Evolutionary conservation across 306 rosid species (phyloP), one percentile per base, ranked within the genome.

Genomic region (Astragalus glycyphyllos): DNA sequence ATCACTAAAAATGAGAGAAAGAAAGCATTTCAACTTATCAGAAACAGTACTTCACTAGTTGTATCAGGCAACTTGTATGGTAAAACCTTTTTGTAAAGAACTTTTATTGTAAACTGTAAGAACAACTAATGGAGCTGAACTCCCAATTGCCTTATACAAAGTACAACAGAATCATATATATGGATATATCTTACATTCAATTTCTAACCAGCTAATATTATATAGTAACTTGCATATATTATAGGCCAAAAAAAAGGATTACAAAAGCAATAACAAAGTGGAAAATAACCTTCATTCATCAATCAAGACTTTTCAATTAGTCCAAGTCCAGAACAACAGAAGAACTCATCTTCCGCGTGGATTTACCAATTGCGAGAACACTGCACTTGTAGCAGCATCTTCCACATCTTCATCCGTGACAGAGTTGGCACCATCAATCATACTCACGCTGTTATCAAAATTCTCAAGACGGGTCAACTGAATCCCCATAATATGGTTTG

Each of bases 341-440:
- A 68, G 44, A 69, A 70, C 82, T 90, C 88, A 93, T 83, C 98
- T 84, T 64, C 98, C 98, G 0, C 94, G 86, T 59, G 98, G 98
- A 81, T 93, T 85, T 46, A 93, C 98, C 42, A 93, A 86, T 82
- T 93, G 98, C 4, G 98, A 93, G 82, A 93, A 93, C 53, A 93
- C 98, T 23, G 96, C 92, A 83, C 96, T 93, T 38, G 98, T 90
- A 15, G 98, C 79, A 73, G 49, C 94, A 71, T 87, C 96, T 83
- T 90, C 93, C 9, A 75, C 65, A 29, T 90, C 98, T 6, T 86
- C 93, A 23, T 87, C 90, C 0, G 92, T 81, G 46, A 80, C 79
- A 0, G 94, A 85, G 81, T 79, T 81, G 46, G 79, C 79, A 29
- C 73, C 85, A 55, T 86, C 94, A 15, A 90, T 51, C 90, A 87